phyloP scores from a whole-genome alignment of 257 asterid genomes.

The Paulownia fortunei region DNA sequence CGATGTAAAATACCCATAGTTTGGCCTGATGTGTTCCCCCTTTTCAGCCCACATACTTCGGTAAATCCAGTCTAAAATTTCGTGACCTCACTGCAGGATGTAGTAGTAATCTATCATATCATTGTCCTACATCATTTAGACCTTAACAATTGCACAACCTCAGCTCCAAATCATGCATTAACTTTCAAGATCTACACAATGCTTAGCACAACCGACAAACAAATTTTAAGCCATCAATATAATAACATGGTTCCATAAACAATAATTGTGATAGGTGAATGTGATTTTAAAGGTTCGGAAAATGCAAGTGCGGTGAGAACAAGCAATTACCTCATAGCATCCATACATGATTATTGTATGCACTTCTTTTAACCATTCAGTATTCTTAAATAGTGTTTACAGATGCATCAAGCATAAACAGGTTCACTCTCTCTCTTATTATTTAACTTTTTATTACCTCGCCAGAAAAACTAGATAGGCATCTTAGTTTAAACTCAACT shows the following conservation, averaged over 20 bases:
- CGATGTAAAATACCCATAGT: too few relatives aligned
- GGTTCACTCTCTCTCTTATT: background rate
- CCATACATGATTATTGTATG: too few relatives aligned
- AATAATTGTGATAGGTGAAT: background rate
- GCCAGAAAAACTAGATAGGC: background rate
- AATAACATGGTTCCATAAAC: background rate
- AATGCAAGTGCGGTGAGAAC: background rate
- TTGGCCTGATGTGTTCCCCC: too few relatives aligned
- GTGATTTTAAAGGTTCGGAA: background rate
- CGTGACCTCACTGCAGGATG: conserved; percentile 10
- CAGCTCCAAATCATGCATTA: background rate
- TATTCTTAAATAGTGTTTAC: too few relatives aligned
- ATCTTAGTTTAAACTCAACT: background rate
- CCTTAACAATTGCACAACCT: background rate
- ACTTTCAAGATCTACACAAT: background rate
- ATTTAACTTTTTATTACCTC: background rate
- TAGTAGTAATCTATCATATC: too few relatives aligned
- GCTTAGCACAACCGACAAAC: background rate
- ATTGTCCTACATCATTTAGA: too few relatives aligned
- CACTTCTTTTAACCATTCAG: too few relatives aligned
- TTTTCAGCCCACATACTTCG: background rate
- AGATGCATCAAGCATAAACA: background rate
- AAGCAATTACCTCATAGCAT: background rate
- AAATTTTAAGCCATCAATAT: background rate
- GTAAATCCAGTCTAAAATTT: background rate